Evolutionary conservation across 1,139 yeast species (phyloP).

Genomic region (Blastobotrys niveus): DNA sequence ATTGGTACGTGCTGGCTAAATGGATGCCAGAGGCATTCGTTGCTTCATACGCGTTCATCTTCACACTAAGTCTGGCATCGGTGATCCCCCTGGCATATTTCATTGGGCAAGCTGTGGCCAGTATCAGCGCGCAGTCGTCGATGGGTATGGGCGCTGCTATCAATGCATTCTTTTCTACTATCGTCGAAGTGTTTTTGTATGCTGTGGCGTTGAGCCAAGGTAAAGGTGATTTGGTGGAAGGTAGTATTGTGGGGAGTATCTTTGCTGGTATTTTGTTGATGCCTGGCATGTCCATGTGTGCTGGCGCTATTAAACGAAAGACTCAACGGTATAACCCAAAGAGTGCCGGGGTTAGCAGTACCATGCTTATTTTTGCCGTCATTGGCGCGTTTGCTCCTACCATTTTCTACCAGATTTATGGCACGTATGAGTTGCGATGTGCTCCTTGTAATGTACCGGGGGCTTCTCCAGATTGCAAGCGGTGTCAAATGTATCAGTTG

Average conservation of each 20-base stretch:
- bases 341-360: conserved; percentile 94
- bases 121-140: conserved; percentile 95
- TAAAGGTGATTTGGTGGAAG: conserved; percentile 89
- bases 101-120: conserved; percentile 98
- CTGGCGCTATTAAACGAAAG: conserved; percentile 85
- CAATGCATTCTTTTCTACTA: conserved; percentile 93
- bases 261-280: conserved; percentile 84
- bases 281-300: conserved; percentile 96
- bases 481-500: conserved; percentile 78
- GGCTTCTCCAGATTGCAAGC: conserved; percentile 44
- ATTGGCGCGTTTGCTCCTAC: conserved; percentile 94
- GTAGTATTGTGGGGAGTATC: conserved; percentile 93
- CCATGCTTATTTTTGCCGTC: conserved; percentile 88
- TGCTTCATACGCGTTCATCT: conserved; percentile 43
- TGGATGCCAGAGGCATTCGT: conserved; percentile 34
- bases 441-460: conserved; percentile 38
- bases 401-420: conserved; percentile 81
- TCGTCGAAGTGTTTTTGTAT: conserved; percentile 87
- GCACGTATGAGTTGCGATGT: conserved; percentile 77
- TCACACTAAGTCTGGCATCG: conserved; percentile 70
- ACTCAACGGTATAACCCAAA: conserved; percentile 95
- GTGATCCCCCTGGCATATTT: conserved; percentile 93
- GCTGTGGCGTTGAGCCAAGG: conserved; percentile 84
- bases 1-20: conserved; percentile 60
- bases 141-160: conserved; percentile 99